These are phyloP conservation scores for Teunomyces funiuensis DNA, from an alignment of 805 yeast species.

Conservation along the genomic window DNA sequence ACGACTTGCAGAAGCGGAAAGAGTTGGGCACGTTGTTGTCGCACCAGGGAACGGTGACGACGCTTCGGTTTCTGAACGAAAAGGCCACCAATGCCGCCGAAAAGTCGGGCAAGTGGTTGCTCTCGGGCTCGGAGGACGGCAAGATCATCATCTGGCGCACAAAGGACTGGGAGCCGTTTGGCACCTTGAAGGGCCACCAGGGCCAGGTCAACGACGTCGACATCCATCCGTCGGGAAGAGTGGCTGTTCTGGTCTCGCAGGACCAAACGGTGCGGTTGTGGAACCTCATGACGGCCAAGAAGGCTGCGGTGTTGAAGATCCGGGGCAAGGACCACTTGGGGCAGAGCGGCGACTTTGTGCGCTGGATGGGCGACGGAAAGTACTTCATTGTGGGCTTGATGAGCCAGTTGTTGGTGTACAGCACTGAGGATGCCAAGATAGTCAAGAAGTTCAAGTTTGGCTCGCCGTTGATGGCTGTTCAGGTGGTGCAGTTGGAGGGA, in stretches of 20 bases:
- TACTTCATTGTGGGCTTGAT: constrained; percentile 74
- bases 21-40: constrained; percentile 88
- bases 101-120: constrained; percentile 79
- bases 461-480: constrained; percentile 67
- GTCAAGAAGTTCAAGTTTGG: constrained; percentile 51
- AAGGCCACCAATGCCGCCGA: constrained; percentile 16
- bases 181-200: constrained; percentile 83
- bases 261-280: constrained; percentile 85
- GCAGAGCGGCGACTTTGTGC: constrained; percentile 61
- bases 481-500: constrained; percentile 45
- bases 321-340: constrained; percentile 67
- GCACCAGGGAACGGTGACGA: constrained; percentile 86
- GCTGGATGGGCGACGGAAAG: constrained; percentile 70
- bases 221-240: constrained; percentile 85
- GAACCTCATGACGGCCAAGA: constrained; percentile 95
- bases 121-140: constrained; percentile 91
- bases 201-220: constrained; percentile 82
- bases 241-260: constrained; percentile 85
- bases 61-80: constrained; percentile 67
- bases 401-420: constrained; percentile 63
- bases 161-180: constrained; percentile 94
- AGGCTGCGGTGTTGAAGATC: constrained; percentile 80
- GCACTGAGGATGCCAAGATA: constrained; percentile 61
- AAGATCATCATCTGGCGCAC: constrained; percentile 90
- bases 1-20: constrained; percentile 89